Evolutionary conservation across 352 stramenopile genomes (phyloP).

Genomic region (Saprolegnia parasitica): DNA sequence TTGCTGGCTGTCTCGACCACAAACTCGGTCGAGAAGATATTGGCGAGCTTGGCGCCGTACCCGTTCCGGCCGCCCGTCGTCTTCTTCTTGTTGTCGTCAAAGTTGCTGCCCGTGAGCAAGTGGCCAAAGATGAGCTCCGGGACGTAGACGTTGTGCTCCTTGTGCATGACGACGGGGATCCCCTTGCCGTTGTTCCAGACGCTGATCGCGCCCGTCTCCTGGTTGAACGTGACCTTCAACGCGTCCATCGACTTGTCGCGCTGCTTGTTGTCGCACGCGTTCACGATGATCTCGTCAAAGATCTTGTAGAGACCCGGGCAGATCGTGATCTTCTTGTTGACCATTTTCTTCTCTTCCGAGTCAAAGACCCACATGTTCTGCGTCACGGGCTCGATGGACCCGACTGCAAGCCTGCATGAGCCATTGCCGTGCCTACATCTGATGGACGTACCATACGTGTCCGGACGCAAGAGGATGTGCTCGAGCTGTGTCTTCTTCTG

Average conservation of each 20-base stretch:
- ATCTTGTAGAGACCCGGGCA: conserved; percentile 97
- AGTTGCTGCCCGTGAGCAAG: conserved; percentile 98
- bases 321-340: conserved; percentile 90
- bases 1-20: conserved; percentile 96
- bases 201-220: conserved; percentile 89
- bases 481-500: conserved; percentile 98
- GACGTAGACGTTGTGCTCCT: conserved; percentile 96
- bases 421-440: neutral
- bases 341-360: conserved; percentile 86
- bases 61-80: conserved; percentile 94
- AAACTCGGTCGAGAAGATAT: conserved; percentile 99
- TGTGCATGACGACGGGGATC: conserved; percentile 96
- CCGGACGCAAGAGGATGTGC: conserved; percentile 96
- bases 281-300: conserved; percentile 99
- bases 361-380: conserved; percentile 92
- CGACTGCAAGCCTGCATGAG: conserved; percentile 55
- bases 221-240: conserved; percentile 93
- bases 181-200: conserved; percentile 98
- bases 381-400: conserved; percentile 90
- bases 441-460: conserved; percentile 91
- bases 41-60: conserved; percentile 98
- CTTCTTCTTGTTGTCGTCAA: conserved; percentile 96
- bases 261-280: conserved; percentile 99
- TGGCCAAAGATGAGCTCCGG: conserved; percentile 98
- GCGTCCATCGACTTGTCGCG: conserved; percentile 94